Evolutionary conservation across 2,329 filamentous ascomycete species (phyloP).

Genomic region (Akanthomyces dipterigenus): DNA sequence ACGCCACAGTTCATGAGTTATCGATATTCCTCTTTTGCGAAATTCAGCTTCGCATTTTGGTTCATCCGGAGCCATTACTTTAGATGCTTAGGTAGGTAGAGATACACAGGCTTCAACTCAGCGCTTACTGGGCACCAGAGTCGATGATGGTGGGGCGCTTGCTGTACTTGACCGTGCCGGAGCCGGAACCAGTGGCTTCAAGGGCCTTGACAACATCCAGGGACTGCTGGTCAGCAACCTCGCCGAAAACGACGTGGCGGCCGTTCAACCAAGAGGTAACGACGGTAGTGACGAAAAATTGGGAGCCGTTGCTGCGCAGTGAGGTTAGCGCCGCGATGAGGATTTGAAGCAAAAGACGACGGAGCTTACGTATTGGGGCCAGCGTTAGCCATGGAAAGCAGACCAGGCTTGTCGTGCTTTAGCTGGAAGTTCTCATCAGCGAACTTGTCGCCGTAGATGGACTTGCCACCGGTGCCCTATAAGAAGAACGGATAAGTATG

Average conservation of each 20-base stretch:
- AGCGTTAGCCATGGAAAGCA: conserved; percentile 93
- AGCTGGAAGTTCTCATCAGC: conserved; percentile 82
- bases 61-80: conserved; percentile 1
- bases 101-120: conserved; percentile 16
- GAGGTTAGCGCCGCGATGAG: conserved; percentile 22
- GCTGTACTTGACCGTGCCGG: conserved; percentile 48
- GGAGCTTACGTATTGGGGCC: conserved; percentile 76
- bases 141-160: conserved; percentile 53
- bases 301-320: conserved; percentile 79
- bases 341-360: not conserved
- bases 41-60: not conserved
- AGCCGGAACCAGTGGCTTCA: conserved; percentile 52
- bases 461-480: conserved; percentile 84
- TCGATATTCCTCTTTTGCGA: not conserved
- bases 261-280: conserved; percentile 78
- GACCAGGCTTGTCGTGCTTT: conserved; percentile 67
- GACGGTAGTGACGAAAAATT: conserved; percentile 97
- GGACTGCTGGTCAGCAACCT: conserved; percentile 50
- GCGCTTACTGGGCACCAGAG: conserved; percentile 42
- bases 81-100: conserved; percentile 12
- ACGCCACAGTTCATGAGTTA: not conserved
- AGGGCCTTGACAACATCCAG: conserved; percentile 52
- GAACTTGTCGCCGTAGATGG: conserved; percentile 94
- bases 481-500: conserved; percentile 15
- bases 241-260: conserved; percentile 80